A percentile compares a stretch with the other conserved stretches of the same genome.
phyloP scores from a whole-genome alignment of 2,329 filamentous ascomycete genomes.

The Scedosporium apiospermum region DNA sequence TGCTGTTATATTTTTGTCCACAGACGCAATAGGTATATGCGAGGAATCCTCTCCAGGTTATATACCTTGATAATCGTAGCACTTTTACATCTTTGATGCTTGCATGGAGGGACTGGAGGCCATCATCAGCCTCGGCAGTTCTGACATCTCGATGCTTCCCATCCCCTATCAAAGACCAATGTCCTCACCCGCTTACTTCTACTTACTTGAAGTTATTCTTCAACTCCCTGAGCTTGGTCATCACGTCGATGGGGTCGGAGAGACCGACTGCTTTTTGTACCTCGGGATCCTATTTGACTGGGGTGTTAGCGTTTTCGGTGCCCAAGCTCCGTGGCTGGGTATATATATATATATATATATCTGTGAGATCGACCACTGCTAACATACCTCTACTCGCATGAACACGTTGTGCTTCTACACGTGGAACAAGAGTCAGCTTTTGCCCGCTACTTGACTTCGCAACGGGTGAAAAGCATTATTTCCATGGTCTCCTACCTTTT shows the following conservation, averaged over 20 bases:
- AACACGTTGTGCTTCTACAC: slow-evolving; percentile 84
- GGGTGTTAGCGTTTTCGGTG: not conserved
- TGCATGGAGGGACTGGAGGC: not conserved
- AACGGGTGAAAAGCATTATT: not conserved
- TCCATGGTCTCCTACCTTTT: slow-evolving; percentile 58
- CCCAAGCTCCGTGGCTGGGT: not conserved
- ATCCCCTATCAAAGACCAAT: not conserved
- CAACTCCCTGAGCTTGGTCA: slow-evolving; percentile 78
- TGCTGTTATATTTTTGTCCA: too few species aligned
- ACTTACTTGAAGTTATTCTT: slow-evolving; percentile 65
- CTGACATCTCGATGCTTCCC: not conserved
- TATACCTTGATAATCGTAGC: not conserved
- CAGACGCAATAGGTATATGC: too few species aligned
- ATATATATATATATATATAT: not conserved
- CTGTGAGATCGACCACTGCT: not conserved
- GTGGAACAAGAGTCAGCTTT: slow-evolving; percentile 3
- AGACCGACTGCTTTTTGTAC: slow-evolving; percentile 79
- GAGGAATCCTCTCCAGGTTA: too few species aligned
- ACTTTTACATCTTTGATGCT: not conserved
- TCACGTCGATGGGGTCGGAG: slow-evolving; percentile 72
- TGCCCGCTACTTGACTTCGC: not conserved
- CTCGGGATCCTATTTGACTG: slow-evolving; percentile 57
- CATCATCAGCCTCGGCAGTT: not conserved
- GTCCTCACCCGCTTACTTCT: not conserved
- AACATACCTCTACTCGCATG: slow-evolving; percentile 71